phyloP scores from a whole-genome alignment of 139 green algal species.

The Chlamydomonas eustigma region DNA sequence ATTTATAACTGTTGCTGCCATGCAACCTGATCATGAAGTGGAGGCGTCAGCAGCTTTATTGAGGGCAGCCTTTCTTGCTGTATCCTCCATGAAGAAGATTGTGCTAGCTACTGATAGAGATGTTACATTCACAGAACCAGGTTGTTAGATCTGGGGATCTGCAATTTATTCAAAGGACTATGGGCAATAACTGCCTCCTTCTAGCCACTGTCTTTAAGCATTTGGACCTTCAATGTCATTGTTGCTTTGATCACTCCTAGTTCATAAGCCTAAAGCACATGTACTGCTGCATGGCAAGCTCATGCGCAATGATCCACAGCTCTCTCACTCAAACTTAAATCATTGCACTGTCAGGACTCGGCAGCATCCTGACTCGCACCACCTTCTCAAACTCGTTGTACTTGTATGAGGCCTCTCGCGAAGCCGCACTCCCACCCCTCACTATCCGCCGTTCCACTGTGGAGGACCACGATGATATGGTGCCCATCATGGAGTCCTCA shows the following conservation, averaged over 20 bases:
- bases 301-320: too few species aligned
- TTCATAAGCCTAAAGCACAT: too few species aligned
- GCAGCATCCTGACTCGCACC: constrained; percentile 6
- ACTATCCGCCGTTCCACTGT: constrained; percentile 41
- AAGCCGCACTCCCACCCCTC: constrained; percentile 31
- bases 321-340: too few species aligned
- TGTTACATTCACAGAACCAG: constrained; percentile 14
- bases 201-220: too few species aligned
- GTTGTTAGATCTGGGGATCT: not conserved
- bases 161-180: not conserved
- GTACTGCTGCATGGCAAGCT: too few species aligned
- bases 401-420: constrained; percentile 15
- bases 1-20: not conserved
- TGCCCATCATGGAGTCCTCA: constrained; percentile 46
- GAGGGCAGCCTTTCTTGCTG: constrained; percentile 13
- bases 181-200: not conserved
- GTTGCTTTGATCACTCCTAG: too few species aligned
- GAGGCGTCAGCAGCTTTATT: constrained; percentile 26
- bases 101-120: constrained; percentile 32
- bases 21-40: constrained; percentile 8
- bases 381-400: not conserved
- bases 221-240: too few species aligned
- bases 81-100: constrained; percentile 19
- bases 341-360: too few species aligned
- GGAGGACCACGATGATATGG: constrained; percentile 63